Conservation (phyloP, 768 basidiomycete genomes). For the Pulveroboletus sp. region DNA sequence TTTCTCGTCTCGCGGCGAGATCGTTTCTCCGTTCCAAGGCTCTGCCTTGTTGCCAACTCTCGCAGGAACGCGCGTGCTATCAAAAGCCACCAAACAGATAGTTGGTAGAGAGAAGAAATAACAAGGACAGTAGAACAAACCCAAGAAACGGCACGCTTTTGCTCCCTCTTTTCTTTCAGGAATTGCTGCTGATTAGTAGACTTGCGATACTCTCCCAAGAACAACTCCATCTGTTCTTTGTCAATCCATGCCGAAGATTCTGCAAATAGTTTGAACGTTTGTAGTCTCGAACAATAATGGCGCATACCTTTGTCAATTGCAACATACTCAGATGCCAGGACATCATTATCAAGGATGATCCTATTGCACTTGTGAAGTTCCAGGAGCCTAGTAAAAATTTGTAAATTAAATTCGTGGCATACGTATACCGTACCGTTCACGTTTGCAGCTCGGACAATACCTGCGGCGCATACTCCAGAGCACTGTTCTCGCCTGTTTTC, state of each 20-base stretch:
- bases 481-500: not conserved
- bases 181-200: slow-evolving; percentile 1
- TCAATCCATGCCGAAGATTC: slow-evolving; percentile 1
- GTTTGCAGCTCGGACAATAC: slow-evolving; percentile 7
- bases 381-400: not conserved
- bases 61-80: slow-evolving; percentile 8
- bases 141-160: not conserved
- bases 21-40: not conserved
- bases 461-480: slow-evolving; percentile 15
- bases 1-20: not conserved
- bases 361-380: not conserved
- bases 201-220: slow-evolving; percentile 2
- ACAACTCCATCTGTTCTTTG: slow-evolving; percentile 9
- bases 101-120: not conserved
- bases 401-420: not conserved
- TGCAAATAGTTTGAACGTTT: not conserved
- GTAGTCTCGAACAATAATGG: not conserved
- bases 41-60: not conserved
- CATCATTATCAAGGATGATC: not conserved
- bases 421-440: not conserved
- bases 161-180: not conserved
- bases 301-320: not conserved
- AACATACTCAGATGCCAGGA: not conserved
- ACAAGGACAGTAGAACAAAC: slow-evolving; percentile 5
- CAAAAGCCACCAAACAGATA: not conserved